phyloP scores from a whole-genome alignment of 192 early-diverging fungal species.

The Chytriomyces sp. region DNA sequence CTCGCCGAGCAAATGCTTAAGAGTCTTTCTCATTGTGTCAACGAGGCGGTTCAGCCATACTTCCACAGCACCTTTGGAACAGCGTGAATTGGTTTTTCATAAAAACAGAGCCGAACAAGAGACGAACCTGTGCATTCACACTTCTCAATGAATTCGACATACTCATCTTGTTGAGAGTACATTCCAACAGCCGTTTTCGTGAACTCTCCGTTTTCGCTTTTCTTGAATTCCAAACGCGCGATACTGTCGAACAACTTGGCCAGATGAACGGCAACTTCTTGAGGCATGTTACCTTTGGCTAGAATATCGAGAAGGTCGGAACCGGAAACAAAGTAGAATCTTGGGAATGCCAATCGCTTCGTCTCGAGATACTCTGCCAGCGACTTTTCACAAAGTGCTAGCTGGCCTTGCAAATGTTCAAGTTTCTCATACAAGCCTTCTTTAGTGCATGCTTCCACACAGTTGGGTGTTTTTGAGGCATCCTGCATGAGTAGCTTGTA shows the following conservation, averaged over 20 bases:
- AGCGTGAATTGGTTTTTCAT: background rate
- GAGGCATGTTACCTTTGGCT: constrained; percentile 68
- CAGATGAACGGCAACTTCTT: constrained; percentile 62
- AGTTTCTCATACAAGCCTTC: constrained; percentile 62
- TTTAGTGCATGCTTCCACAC: constrained; percentile 61
- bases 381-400: constrained; percentile 71
- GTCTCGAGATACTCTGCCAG: constrained; percentile 71
- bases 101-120: background rate
- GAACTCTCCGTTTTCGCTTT: constrained; percentile 53
- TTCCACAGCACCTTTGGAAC: constrained; percentile 58
- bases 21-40: constrained; percentile 62
- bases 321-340: constrained; percentile 71
- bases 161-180: constrained; percentile 68
- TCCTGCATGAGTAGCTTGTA: constrained; percentile 67
- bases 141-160: constrained; percentile 58
- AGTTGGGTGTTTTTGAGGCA: constrained; percentile 63
- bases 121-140: constrained; percentile 58
- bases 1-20: constrained; percentile 58
- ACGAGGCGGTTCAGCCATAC: constrained; percentile 69
- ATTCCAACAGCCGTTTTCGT: constrained; percentile 70
- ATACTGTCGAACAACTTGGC: constrained; percentile 69
- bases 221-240: constrained; percentile 58
- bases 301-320: constrained; percentile 70
- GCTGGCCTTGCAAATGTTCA: constrained; percentile 61
- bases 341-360: constrained; percentile 67